Evolutionary conservation across 768 basidiomycete species (phyloP).

Genomic region (Leccinum longicurvipes): DNA sequence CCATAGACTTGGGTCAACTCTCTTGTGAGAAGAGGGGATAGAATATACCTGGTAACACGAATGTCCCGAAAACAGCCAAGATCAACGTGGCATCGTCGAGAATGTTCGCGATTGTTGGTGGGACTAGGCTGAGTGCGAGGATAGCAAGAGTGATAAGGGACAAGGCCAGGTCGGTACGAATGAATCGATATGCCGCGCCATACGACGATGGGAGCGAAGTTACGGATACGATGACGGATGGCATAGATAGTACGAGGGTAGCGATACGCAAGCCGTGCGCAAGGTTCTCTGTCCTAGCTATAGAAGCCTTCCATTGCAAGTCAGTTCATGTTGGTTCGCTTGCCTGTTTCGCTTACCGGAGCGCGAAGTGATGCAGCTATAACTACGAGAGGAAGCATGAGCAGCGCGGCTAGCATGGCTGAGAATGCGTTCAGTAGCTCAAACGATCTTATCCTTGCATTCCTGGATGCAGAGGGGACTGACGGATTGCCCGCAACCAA

Average conservation of each 20-base stretch:
- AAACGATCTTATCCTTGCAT: slow-evolving; percentile 53
- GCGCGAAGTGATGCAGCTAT: slow-evolving; percentile 45
- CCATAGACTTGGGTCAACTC: neutral
- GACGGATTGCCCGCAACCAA: slow-evolving; percentile 39
- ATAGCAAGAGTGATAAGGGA: slow-evolving; percentile 40
- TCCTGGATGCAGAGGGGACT: slow-evolving; percentile 32
- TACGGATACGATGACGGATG: slow-evolving; percentile 53
- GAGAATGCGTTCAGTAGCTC: slow-evolving; percentile 52
- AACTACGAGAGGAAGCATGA: slow-evolving; percentile 58
- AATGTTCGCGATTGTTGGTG: slow-evolving; percentile 35
- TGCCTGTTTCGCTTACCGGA: slow-evolving; percentile 36
- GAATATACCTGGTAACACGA: slow-evolving; percentile 55
- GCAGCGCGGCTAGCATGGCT: slow-evolving; percentile 42
- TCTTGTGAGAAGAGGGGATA: neutral
- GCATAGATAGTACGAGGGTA: slow-evolving; percentile 57
- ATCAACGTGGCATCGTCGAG: slow-evolving; percentile 50
- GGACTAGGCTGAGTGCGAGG: slow-evolving; percentile 45
- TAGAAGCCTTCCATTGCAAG: slow-evolving; percentile 5
- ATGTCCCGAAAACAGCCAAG: slow-evolving; percentile 53
- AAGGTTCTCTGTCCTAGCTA: slow-evolving; percentile 3
- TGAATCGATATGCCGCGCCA: slow-evolving; percentile 36
- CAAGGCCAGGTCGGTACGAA: slow-evolving; percentile 45
- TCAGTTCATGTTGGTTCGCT: slow-evolving; percentile 20
- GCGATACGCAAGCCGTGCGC: slow-evolving; percentile 41
- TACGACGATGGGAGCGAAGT: slow-evolving; percentile 53